Percentiles rank a stretch among this genome's conserved stretches.
These are phyloP conservation scores for Elongisporangium undulatum DNA, from an alignment of 352 stramenopile genomes.

Conservation along the genomic window DNA sequence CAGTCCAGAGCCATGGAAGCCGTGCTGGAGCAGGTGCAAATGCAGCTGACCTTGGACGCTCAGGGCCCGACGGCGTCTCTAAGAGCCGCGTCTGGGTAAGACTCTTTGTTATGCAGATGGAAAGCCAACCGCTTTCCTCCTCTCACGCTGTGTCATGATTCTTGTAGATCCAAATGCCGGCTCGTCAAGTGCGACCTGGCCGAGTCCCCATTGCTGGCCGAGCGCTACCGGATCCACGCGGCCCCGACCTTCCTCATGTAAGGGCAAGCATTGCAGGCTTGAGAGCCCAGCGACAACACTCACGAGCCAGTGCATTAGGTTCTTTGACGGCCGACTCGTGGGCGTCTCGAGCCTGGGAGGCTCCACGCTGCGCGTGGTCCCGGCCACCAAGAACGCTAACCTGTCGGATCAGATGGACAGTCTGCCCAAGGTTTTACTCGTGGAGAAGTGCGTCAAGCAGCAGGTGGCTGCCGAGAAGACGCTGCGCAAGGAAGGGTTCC, in stretches of 20 bases:
- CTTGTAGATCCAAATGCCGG: conserved; percentile 27
- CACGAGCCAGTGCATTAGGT: conserved; percentile 19
- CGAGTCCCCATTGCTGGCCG: conserved; percentile 43
- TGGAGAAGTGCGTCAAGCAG: conserved; percentile 50
- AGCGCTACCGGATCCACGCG: conserved; percentile 67
- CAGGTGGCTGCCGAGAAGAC: conserved; percentile 56
- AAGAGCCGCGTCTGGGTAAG: neutral
- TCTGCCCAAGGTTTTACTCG: conserved; percentile 55
- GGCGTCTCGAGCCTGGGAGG: conserved; percentile 61
- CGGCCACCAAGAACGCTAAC: conserved; percentile 52
- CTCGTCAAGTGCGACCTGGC: conserved; percentile 75
- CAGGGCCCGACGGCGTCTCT: neutral
- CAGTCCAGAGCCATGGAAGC: conserved; percentile 45
- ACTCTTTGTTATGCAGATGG: neutral
- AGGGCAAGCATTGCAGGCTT: neutral
- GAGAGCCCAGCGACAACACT: neutral
- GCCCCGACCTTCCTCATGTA: conserved; percentile 76
- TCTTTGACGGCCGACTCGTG: conserved; percentile 58
- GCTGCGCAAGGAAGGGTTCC: conserved; percentile 55
- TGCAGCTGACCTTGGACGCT: conserved; percentile 17
- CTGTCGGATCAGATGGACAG: conserved; percentile 50
- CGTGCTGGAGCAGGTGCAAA: conserved; percentile 58
- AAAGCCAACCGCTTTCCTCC: neutral
- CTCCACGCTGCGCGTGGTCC: conserved; percentile 36
- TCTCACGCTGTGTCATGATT: neutral